These are phyloP conservation scores for Leccinum boreale DNA, from an alignment of 768 basidiomycete species.

Conservation along the genomic window DNA sequence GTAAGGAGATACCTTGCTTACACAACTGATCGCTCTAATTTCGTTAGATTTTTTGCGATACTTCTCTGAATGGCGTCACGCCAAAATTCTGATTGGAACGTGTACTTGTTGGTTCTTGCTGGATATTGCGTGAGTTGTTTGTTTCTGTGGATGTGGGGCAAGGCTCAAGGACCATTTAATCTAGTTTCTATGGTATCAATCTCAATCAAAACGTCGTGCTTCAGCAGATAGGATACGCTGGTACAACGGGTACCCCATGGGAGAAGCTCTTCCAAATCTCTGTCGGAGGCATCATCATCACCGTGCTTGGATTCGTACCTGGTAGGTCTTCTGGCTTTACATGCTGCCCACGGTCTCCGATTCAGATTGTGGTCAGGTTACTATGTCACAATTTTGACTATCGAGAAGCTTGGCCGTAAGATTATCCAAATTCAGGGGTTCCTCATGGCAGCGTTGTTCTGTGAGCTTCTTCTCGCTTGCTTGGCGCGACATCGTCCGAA, in stretches of 20 bases:
- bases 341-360: background rate
- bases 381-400: slow-evolving; percentile 63
- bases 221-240: slow-evolving; percentile 66
- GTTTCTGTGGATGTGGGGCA: background rate
- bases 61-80: slow-evolving; percentile 71
- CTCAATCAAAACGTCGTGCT: slow-evolving; percentile 78
- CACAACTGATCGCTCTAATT: background rate
- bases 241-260: slow-evolving; percentile 55
- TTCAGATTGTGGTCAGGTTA: slow-evolving; percentile 43
- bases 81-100: slow-evolving; percentile 65
- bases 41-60: slow-evolving; percentile 57
- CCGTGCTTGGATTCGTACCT: slow-evolving; percentile 73
- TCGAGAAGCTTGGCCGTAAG: slow-evolving; percentile 73
- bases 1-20: slow-evolving; percentile 22
- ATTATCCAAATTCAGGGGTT: slow-evolving; percentile 77
- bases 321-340: slow-evolving; percentile 34
- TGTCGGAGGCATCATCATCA: slow-evolving; percentile 68
- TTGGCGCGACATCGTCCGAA: background rate
- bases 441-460: slow-evolving; percentile 63
- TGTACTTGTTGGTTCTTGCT: slow-evolving; percentile 71
- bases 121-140: slow-evolving; percentile 54
- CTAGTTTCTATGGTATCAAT: slow-evolving; percentile 73
- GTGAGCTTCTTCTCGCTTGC: slow-evolving; percentile 32
- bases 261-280: slow-evolving; percentile 64
- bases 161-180: background rate